A percentile compares a stretch with the other conserved stretches of the same genome.
Evolutionary conservation across 805 yeast genomes (phyloP).

Genomic region (Brettanomyces anomalus): DNA sequence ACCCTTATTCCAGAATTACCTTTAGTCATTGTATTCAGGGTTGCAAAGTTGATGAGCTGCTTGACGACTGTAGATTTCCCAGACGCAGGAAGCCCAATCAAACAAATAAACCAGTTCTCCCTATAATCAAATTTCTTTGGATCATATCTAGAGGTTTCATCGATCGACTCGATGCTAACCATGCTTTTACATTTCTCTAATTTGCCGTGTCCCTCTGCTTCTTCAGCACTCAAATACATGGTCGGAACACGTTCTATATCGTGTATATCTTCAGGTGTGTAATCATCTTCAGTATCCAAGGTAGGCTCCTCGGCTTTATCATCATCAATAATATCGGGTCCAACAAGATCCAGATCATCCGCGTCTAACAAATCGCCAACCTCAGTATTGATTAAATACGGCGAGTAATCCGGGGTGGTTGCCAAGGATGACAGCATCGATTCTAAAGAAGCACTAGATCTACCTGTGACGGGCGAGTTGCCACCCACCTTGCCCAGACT

Average conservation of each 20-base stretch:
- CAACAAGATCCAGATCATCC: constrained; percentile 15
- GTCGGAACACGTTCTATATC: not conserved
- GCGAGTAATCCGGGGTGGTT: constrained; percentile 24
- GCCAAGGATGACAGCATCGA: constrained; percentile 11
- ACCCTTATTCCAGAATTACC: constrained; percentile 12
- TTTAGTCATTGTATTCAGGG: constrained; percentile 6
- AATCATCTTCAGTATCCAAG: constrained; percentile 1
- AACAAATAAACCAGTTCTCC: constrained; percentile 24
- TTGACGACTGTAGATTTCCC: constrained; percentile 59
- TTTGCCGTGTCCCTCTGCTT: not conserved
- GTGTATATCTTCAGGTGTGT: not conserved
- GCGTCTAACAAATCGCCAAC: constrained; percentile 19
- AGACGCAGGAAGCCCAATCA: constrained; percentile 88
- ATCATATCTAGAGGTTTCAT: constrained; percentile 2
- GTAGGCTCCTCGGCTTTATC: constrained; percentile 4
- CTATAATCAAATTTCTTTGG: constrained; percentile 4
- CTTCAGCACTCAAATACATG: not conserved
- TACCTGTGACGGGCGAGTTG: constrained; percentile 10
- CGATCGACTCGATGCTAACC: not conserved
- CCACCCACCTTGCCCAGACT: not conserved
- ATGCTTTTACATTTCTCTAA: not conserved
- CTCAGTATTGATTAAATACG: constrained; percentile 20
- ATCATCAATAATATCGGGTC: constrained; percentile 5
- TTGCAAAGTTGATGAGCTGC: constrained; percentile 19
- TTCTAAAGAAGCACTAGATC: constrained; percentile 15